Base-by-base conservation (phyloP, 2,329 filamentous ascomycete species). In the Phaeosphaeria sp. region DNA sequence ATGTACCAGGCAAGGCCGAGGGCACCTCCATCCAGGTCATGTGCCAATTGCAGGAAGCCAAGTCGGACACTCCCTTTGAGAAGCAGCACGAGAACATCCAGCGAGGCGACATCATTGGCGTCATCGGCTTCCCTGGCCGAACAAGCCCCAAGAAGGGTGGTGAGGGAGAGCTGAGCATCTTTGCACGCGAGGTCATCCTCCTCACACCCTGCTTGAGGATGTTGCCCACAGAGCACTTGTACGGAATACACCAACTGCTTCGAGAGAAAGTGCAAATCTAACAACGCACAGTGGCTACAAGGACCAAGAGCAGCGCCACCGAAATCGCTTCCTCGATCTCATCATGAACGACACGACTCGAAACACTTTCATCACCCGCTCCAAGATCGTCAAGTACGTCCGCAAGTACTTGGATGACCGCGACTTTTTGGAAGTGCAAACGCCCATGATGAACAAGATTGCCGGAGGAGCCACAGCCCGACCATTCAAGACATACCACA, bases 401-500 rank as follows among this genome's bases (percentile, higher is more conserved):
- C 91, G 95, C 67, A 86, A 87, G 52, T 99, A 90, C 84, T 92
- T 99, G 68, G 91, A 97, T 71, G 86, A 89, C 67, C 86, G 90
- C 53, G 91, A 94, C 71, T 99, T 99, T 78, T 84, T 93, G 55
- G 93, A 97, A 77, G 93, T 98, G 23, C 92, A 98, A 81, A 99
- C 95, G 0, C 73, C 95, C 5, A 97, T 98, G 87, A 93, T 99
- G 86, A 96, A 97, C 77, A 87, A 91, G 72, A 96, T 97, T 74
- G 93, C 95, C 27, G 96, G 95, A 68, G 95, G 95, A 75, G 95
- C 95, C 33, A 98, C 95, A 1, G 95, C 95, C 58, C 93, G 91
- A 82, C 95, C 95, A 5, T 99, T 99, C 80, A 84, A 91, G 67
- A 98, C 95, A 15, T 90, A 96, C 79, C 95, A 98, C 83, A 99